Evolutionary conservation across 352 stramenopile species (phyloP), one percentile per base, ranked within the genome.

Genomic region (Globisporangium mamillatum): DNA sequence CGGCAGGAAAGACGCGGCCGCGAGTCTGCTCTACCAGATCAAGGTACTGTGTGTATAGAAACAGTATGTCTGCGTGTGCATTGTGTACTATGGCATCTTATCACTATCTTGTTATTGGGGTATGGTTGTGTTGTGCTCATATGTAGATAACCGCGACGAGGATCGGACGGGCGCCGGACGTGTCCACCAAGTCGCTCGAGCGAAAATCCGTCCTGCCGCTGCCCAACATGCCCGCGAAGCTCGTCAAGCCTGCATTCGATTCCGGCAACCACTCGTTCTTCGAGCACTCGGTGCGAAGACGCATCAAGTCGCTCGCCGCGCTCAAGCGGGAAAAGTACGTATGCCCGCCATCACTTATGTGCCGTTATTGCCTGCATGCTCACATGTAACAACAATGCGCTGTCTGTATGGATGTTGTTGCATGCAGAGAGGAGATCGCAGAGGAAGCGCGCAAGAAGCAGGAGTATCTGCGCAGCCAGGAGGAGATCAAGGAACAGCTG

Each of bases 21-120:
- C 80, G 16, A 86, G 90, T n/a, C 50, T 97, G 44, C 72, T 97
- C 14, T 97, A 95, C 73, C 88, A 97, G 65, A 89, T 97, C 68
- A 95, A 95, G 77, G 82, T 93, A 60, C 1, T 60, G 29, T 50
- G 24, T 14, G 41, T n/a, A 20, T 48, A 9, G 41, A 8, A 7
- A 48, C 14, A n/a, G 0, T 48, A 18, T 48, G 7, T 4, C 12
- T 16, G 4, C 4, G 12, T 55, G 16, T 34, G 29, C 25, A 16
- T n/a, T 22, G 34, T 29, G 7, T 24, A 34, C n/a, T 58, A 12
- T 54, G 9, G 1, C 36, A 10, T 16, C 36, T 44, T 10, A 22
- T 52, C 44, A 8, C 9, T 22, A 20, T 52, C 44, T 52, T 18
- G 18, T 22, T 4, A 10, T 52, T 22, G 44, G 16, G 41, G n/a